phyloP scores from a whole-genome alignment of 164 flowering plant species.

The Piper longum region DNA sequence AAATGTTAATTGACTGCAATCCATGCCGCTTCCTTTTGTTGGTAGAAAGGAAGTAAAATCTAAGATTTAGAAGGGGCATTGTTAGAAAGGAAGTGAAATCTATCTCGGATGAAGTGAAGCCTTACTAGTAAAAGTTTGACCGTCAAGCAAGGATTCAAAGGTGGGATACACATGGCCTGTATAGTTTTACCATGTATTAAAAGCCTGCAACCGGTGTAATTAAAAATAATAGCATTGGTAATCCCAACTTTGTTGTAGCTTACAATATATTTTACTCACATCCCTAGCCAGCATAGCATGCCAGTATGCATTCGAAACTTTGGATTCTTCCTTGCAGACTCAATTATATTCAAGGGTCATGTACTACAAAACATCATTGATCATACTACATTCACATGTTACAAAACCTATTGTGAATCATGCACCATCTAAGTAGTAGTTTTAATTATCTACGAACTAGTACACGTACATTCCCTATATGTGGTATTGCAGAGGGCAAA shows the following conservation, averaged over 20 bases:
- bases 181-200: constrained; percentile 10
- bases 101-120: constrained; percentile 27
- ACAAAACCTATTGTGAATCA: too few species aligned
- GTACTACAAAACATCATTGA: too few species aligned
- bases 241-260: constrained; percentile 19
- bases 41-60: background rate
- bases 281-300: constrained; percentile 6
- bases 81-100: constrained; percentile 9
- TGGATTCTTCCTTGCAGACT: too few species aligned
- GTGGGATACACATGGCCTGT: constrained; percentile 36
- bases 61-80: constrained; percentile 5
- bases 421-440: too few species aligned
- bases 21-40: background rate
- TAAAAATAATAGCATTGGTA: constrained; percentile 21
- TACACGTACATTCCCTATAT: too few species aligned
- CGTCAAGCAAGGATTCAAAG: constrained; percentile 50
- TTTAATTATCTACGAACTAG: too few species aligned
- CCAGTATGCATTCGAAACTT: too few species aligned
- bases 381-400: too few species aligned
- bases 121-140: constrained; percentile 36
- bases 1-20: too few species aligned
- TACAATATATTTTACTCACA: background rate
- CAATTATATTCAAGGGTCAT: too few species aligned
- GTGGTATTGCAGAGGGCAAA: too few species aligned
- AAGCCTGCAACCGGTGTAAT: constrained; percentile 29